Conservation (phyloP, 2,329 filamentous ascomycete genomes). For the Dactylella cylindrospora region DNA sequence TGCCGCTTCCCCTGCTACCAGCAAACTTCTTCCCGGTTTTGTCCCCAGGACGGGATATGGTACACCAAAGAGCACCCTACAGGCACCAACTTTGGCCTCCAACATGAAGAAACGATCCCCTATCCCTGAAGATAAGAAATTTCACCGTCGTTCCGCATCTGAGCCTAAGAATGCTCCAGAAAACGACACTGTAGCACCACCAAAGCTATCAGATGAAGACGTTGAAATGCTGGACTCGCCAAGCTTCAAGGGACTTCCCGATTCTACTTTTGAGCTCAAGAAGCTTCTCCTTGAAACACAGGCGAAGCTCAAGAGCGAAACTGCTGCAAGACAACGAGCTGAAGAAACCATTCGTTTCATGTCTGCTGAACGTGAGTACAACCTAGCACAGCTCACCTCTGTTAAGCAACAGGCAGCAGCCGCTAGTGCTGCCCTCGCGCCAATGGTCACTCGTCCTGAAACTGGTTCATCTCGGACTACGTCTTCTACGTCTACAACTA, state of each 20-base stretch:
- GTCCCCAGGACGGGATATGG: too few species aligned
- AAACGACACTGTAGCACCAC: not conserved
- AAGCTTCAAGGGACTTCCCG: slow-evolving; percentile 10
- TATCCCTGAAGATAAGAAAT: not conserved
- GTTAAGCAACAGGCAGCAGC: not conserved
- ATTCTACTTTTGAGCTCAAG: slow-evolving; percentile 13
- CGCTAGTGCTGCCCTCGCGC: not conserved
- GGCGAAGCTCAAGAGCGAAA: slow-evolving; percentile 14
- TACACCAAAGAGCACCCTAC: too few species aligned
- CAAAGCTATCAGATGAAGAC: slow-evolving; percentile 18
- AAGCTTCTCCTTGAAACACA: slow-evolving; percentile 9
- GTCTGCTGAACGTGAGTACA: slow-evolving; percentile 4
- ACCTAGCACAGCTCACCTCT: not conserved
- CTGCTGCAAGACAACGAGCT: not conserved
- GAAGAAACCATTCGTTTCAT: slow-evolving; percentile 6
- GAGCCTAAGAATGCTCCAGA: not conserved
- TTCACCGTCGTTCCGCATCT: not conserved
- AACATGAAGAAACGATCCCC: slow-evolving; percentile 8
- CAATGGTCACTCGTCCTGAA: not conserved
- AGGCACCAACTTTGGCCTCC: not conserved
- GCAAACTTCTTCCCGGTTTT: too few species aligned
- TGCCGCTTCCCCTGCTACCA: too few species aligned
- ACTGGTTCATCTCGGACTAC: not conserved
- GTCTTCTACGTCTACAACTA: too few species aligned
- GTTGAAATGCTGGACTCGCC: slow-evolving; percentile 8